Evolutionary conservation across 148 eudicot species (phyloP).

Genomic region (Rhododendron mucronatum): DNA sequence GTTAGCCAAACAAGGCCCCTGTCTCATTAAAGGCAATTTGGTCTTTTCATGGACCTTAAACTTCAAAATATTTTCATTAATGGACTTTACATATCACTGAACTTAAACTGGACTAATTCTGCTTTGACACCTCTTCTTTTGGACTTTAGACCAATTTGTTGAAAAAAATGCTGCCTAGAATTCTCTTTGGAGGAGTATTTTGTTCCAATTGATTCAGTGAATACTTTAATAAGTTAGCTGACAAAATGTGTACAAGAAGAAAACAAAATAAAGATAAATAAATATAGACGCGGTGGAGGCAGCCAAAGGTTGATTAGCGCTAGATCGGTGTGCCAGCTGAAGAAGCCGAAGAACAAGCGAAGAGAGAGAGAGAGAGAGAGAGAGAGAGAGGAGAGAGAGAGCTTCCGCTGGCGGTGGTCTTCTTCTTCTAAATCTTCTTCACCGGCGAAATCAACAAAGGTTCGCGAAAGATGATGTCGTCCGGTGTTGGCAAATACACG

Average conservation of each 20-base stretch:
- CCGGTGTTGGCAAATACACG: conserved; percentile 29
- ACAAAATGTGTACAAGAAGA: background rate
- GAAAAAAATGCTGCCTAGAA: background rate
- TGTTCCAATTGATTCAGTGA: no score
- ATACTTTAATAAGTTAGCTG: no score
- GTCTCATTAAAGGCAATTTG: no score
- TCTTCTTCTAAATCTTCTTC: background rate
- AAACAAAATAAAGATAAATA: background rate
- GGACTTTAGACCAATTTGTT: no score
- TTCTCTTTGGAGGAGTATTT: no score
- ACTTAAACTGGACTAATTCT: no score
- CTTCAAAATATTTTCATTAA: no score
- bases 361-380: background rate
- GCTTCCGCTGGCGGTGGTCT: background rate
- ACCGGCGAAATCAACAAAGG: background rate
- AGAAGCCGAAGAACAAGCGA: conserved; percentile 3
- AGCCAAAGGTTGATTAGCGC: background rate
- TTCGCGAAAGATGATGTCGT: conserved; percentile 44
- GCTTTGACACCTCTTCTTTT: no score
- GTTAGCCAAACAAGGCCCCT: no score
- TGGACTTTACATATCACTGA: no score
- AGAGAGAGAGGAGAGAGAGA: background rate
- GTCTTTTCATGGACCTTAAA: no score
- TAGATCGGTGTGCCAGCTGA: conserved; percentile 4
- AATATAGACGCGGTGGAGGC: background rate